Conservation (phyloP, 2,329 filamentous ascomycete genomes). For the Colletotrichum somersetense region DNA sequence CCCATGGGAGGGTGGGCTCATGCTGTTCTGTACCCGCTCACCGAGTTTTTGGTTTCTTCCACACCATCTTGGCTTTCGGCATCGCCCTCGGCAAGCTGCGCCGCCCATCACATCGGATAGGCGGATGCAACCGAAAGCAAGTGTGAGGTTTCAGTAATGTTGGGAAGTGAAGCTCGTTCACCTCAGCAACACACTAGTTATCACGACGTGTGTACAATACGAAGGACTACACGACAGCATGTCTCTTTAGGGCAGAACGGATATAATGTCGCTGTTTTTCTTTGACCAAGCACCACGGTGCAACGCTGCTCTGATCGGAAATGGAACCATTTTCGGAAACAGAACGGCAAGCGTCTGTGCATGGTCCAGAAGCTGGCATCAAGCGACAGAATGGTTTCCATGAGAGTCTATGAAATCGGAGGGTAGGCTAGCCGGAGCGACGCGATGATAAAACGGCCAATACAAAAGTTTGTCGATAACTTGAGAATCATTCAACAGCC, state of each 20-base stretch:
- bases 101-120: constrained; percentile 1
- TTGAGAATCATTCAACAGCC: not conserved
- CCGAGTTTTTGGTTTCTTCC: not conserved
- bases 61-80: constrained; percentile 2
- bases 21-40: constrained; percentile 1
- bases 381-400: too few relatives aligned
- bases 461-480: not conserved
- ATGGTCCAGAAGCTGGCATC: too few relatives aligned
- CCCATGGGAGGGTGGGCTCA: not conserved
- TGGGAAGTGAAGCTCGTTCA: not conserved
- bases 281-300: not conserved
- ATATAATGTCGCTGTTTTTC: not conserved
- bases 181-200: not conserved
- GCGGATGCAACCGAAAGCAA: not conserved
- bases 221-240: too few relatives aligned
- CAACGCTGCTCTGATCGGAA: too few relatives aligned
- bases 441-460: not conserved
- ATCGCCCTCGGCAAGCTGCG: constrained; percentile 20
- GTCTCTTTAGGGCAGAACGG: not conserved
- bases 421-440: not conserved
- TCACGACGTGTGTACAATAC: not conserved
- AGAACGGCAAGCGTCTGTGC: not conserved
- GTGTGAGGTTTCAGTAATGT: constrained; percentile 1
- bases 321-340: not conserved
- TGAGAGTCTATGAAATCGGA: too few relatives aligned